phyloP scores from a whole-genome alignment of 768 basidiomycete genomes.

The Bullera alba region DNA sequence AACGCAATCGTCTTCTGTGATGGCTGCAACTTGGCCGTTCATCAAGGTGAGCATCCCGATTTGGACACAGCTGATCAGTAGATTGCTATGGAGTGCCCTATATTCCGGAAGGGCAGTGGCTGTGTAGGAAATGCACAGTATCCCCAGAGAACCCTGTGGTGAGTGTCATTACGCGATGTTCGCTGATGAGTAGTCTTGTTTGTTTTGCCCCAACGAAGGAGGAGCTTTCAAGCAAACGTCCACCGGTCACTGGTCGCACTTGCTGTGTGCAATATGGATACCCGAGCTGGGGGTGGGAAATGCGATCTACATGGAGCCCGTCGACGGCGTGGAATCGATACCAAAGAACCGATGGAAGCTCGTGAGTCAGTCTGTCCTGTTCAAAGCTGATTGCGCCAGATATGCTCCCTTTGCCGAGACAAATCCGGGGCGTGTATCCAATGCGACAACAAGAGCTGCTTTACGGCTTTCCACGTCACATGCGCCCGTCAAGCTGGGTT shows the following conservation, averaged over 20 bases:
- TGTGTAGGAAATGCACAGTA: conserved; percentile 96
- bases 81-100: conserved; percentile 99
- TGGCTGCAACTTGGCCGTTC: conserved; percentile 97
- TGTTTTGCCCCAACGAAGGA: conserved; percentile 93
- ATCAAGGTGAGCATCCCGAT: conserved; percentile 63
- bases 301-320: conserved; percentile 96
- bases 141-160: conserved; percentile 95
- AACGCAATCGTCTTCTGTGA: conserved; percentile 99
- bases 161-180: conserved; percentile 38
- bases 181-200: conserved; percentile 60
- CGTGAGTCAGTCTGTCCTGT: conserved; percentile 51
- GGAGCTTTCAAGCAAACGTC: conserved; percentile 98
- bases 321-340: conserved; percentile 79
- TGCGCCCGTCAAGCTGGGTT: conserved; percentile 84
- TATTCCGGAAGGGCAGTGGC: conserved; percentile 98
- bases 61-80: conserved; percentile 46
- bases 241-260: conserved; percentile 87
- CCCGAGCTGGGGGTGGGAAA: conserved; percentile 90
- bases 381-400: conserved; percentile 47
- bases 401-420: conserved; percentile 59
- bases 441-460: conserved; percentile 83
- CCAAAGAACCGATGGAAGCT: conserved; percentile 90
- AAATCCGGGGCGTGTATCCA: conserved; percentile 85
- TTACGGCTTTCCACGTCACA: conserved; percentile 86
- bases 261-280: conserved; percentile 95